Percentiles rank a stretch among this genome's conserved stretches.
phyloP scores from a whole-genome alignment of 2,329 filamentous ascomycete species.

The Kalaharituber pfeilii region DNA sequence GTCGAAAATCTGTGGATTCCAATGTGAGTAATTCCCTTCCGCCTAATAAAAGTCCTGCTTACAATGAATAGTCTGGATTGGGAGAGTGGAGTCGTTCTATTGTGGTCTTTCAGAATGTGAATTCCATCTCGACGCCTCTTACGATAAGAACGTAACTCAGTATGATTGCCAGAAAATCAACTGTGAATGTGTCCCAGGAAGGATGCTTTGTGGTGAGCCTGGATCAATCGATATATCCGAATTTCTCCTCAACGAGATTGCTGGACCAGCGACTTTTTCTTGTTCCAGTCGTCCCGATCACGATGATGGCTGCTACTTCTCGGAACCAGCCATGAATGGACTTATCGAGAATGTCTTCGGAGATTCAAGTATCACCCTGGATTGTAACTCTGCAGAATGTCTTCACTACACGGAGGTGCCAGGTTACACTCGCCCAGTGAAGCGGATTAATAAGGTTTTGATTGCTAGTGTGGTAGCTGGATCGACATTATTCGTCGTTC shows the following conservation, averaged over 20 bases:
- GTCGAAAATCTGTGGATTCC: slow-evolving; percentile 70
- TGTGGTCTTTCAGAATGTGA: slow-evolving; percentile 71
- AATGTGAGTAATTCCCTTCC: slow-evolving; percentile 44
- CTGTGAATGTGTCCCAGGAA: slow-evolving; percentile 74
- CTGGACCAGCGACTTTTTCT: slow-evolving; percentile 71
- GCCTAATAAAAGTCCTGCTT: not conserved
- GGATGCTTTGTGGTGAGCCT: slow-evolving; percentile 84
- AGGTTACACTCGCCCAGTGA: slow-evolving; percentile 72
- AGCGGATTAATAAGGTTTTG: slow-evolving; percentile 89
- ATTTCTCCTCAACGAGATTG: slow-evolving; percentile 66
- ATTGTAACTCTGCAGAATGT: slow-evolving; percentile 77
- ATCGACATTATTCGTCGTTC: slow-evolving; percentile 74
- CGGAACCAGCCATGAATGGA: slow-evolving; percentile 81
- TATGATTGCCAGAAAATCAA: slow-evolving; percentile 74
- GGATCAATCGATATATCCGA: slow-evolving; percentile 85
- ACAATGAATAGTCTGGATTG: slow-evolving; percentile 66
- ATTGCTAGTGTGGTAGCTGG: slow-evolving; percentile 87
- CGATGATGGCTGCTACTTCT: slow-evolving; percentile 60
- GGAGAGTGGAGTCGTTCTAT: slow-evolving; percentile 86
- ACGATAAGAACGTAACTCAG: slow-evolving; percentile 58
- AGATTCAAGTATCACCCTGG: slow-evolving; percentile 69
- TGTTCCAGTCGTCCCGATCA: slow-evolving; percentile 35
- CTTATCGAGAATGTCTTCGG: slow-evolving; percentile 80
- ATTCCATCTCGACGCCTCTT: slow-evolving; percentile 50
- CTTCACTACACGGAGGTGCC: slow-evolving; percentile 83